A percentile compares a stretch with the other conserved stretches of the same genome.
phyloP scores from a whole-genome alignment of 345 rosid genomes.

The Acer campestre region DNA sequence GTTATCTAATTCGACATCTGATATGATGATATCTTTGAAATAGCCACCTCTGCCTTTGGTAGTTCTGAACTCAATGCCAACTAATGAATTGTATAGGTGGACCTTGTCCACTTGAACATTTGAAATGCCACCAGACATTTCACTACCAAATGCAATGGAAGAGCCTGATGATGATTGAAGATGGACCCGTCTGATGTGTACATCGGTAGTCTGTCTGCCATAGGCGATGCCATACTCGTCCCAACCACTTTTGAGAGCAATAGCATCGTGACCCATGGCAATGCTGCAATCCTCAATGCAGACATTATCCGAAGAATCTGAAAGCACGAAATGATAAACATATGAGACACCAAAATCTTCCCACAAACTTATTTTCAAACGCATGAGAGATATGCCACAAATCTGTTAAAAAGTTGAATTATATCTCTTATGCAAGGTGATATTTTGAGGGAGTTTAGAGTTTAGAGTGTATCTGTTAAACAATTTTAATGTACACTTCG shows the following conservation, averaged over 20 bases:
- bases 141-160: constrained; percentile 86
- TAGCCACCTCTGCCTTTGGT: constrained; percentile 86
- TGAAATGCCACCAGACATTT: constrained; percentile 96
- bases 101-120: constrained; percentile 54
- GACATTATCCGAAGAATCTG: constrained; percentile 89
- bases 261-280: constrained; percentile 69
- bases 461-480: not conserved
- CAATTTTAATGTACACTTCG: not conserved
- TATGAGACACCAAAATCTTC: constrained; percentile 3
- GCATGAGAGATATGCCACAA: not conserved
- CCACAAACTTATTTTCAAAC: not conserved
- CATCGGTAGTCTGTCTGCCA: constrained; percentile 57
- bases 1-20: constrained; percentile 45
- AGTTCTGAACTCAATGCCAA: constrained; percentile 75
- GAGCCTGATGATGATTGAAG: constrained; percentile 78
- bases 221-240: constrained; percentile 87
- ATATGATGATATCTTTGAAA: constrained; percentile 56
- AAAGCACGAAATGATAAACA: not conserved
- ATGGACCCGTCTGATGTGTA: constrained; percentile 62
- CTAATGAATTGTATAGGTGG: constrained; percentile 48
- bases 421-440: not conserved
- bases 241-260: constrained; percentile 94
- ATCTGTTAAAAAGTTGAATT: not conserved
- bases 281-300: constrained; percentile 85
- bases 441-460: not conserved